Evolutionary conservation across 768 basidiomycete species (phyloP).

Genomic region (Candolleomyces aberdarensis): DNA sequence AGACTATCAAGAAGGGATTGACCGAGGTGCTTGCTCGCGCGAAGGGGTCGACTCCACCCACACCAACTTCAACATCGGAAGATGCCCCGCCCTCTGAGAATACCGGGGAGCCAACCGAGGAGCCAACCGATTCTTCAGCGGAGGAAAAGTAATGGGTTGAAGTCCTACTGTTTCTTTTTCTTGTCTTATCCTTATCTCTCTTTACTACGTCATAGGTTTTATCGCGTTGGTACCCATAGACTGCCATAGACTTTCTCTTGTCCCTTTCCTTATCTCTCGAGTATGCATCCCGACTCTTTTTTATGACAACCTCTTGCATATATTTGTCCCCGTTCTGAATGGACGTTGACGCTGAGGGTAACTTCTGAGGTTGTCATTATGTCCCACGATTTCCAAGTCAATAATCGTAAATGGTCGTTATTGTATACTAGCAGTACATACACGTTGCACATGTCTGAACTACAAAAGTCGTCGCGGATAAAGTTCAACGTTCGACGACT

Average conservation of each 20-base stretch:
- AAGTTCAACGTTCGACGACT: background rate
- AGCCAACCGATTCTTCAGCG: background rate
- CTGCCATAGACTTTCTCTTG: background rate
- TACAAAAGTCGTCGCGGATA: background rate
- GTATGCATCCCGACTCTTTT: background rate
- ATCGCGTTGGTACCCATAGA: background rate
- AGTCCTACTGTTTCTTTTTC: background rate
- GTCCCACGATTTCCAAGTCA: background rate
- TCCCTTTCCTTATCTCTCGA: background rate
- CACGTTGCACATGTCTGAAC: background rate
- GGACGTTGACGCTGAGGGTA: no score
- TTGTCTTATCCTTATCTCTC: background rate
- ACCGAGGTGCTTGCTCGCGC: conserved; percentile 28
- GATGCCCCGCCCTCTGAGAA: background rate
- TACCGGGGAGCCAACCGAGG: background rate
- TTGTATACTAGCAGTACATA: background rate
- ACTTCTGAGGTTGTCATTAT: background rate
- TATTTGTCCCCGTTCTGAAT: no score
- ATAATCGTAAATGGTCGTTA: background rate
- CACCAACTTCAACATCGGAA: background rate
- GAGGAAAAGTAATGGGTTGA: background rate
- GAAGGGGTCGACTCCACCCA: conserved; percentile 8
- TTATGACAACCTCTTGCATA: no score
- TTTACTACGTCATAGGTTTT: background rate
- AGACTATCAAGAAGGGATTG: conserved; percentile 42